phyloP scores from a whole-genome alignment of 179 eudicot genomes.

The Spinacia oleracea region DNA sequence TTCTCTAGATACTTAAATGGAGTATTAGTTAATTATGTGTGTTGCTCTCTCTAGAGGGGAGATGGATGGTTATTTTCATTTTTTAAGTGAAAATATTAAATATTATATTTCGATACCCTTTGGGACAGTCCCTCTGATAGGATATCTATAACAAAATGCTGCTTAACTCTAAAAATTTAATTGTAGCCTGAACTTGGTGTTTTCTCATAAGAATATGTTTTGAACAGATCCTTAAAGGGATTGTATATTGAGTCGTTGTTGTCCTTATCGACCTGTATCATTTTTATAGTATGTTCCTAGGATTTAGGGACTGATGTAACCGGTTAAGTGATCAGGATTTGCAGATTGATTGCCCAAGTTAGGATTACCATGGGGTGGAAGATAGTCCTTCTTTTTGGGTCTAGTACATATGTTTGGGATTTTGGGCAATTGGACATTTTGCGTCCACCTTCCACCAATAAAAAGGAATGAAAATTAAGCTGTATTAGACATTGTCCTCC shows the following conservation, averaged over 20 bases:
- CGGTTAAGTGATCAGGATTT: background rate
- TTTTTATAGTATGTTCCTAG: background rate
- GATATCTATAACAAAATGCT: background rate
- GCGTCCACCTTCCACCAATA: background rate
- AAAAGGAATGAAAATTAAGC: background rate
- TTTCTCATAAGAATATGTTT: background rate
- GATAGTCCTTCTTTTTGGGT: background rate
- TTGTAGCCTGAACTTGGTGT: background rate
- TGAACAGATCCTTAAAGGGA: background rate
- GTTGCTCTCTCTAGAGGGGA: background rate
- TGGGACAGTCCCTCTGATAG: background rate
- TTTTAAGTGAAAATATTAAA: background rate
- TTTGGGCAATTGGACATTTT: background rate
- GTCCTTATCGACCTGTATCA: background rate
- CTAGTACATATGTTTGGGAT: background rate
- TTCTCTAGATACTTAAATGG: background rate
- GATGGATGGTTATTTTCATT: background rate
- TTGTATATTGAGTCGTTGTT: background rate
- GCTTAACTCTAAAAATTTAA: background rate
- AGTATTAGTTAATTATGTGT: background rate
- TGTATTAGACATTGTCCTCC: background rate
- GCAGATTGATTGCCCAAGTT: background rate
- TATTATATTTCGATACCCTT: too few species aligned
- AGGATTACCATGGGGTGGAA: background rate
- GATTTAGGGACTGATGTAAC: background rate